phyloP scores from a whole-genome alignment of 2,329 filamentous ascomycete genomes.

The Tolypocladium inflatum region DNA sequence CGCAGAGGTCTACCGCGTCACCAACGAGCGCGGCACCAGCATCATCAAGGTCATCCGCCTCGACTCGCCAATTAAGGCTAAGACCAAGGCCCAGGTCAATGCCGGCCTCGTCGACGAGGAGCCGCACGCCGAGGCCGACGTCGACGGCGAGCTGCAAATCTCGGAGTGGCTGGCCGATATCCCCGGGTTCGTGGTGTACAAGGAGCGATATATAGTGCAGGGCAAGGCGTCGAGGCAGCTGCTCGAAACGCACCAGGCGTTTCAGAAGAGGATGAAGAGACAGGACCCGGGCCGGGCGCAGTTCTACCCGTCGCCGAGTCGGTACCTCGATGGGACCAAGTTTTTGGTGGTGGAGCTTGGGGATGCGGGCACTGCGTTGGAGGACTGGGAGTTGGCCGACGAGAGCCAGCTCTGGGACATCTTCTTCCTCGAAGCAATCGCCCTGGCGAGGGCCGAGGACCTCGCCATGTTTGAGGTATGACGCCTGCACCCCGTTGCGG shows the following conservation, averaged over 20 bases:
- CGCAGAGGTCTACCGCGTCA: conserved; percentile 56
- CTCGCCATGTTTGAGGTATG: conserved; percentile 50
- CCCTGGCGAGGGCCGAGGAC: conserved; percentile 49
- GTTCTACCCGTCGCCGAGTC: conserved; percentile 52
- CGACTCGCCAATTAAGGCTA: conserved; percentile 45
- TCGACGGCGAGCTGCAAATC: conserved; percentile 51
- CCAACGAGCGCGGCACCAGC: conserved; percentile 48
- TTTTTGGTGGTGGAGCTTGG: conserved; percentile 56
- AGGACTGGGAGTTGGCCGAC: conserved; percentile 42
- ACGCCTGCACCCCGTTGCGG: not conserved
- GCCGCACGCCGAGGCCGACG: conserved; percentile 42
- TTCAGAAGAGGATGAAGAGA: conserved; percentile 43
- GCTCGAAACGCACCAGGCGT: conserved; percentile 50
- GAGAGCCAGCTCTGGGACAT: conserved; percentile 52
- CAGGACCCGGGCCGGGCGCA: conserved; percentile 47
- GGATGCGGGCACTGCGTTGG: conserved; percentile 50
- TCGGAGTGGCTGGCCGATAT: conserved; percentile 56
- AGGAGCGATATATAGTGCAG: conserved; percentile 50
- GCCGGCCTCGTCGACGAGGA: conserved; percentile 49
- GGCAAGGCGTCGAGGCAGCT: conserved; percentile 44
- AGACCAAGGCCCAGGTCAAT: conserved; percentile 46
- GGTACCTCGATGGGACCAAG: conserved; percentile 46
- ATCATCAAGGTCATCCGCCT: conserved; percentile 58
- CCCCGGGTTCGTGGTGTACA: conserved; percentile 57
- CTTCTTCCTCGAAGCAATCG: conserved; percentile 50